These are phyloP conservation scores for Entomortierella beljakovae DNA, from an alignment of 192 early-diverging fungal species.

Conservation along the genomic window DNA sequence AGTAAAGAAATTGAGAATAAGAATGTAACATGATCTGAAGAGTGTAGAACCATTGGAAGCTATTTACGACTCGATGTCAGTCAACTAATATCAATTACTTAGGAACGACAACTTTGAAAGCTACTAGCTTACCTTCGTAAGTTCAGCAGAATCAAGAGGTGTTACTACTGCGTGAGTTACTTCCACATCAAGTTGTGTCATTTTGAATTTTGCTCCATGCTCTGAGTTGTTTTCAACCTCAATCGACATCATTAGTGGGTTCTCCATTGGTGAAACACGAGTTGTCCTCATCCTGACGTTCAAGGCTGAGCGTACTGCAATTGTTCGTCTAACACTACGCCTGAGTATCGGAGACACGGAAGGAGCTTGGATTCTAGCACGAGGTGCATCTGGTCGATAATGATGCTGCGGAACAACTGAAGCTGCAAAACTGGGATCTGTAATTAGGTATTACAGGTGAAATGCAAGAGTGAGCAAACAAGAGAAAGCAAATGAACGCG, in stretches of 20 bases:
- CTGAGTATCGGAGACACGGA: constrained; percentile 37
- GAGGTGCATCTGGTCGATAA: constrained; percentile 45
- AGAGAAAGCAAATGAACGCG: not conserved
- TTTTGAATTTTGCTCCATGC: constrained; percentile 61
- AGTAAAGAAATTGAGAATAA: constrained; percentile 66
- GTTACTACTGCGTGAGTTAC: constrained; percentile 66
- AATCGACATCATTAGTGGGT: constrained; percentile 72
- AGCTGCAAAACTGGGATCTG: constrained; percentile 29
- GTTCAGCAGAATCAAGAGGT: constrained; percentile 48
- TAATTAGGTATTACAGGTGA: not conserved
- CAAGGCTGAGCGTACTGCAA: constrained; percentile 64
- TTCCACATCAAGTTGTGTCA: constrained; percentile 62
- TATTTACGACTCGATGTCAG: constrained; percentile 4
- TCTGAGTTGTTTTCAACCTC: constrained; percentile 69
- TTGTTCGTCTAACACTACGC: constrained; percentile 52
- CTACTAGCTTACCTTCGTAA: constrained; percentile 49
- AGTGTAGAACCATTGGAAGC: constrained; percentile 61
- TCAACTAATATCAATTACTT: constrained; percentile 6
- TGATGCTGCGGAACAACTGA: constrained; percentile 36
- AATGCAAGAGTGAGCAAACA: not conserved
- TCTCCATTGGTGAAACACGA: constrained; percentile 65
- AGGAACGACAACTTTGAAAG: not conserved
- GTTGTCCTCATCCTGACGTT: constrained; percentile 72
- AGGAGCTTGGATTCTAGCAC: constrained; percentile 28
- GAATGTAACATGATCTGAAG: constrained; percentile 66